A percentile compares a stretch with the other conserved stretches of the same genome.
Conservation (phyloP, 176 grass and related monocot genomes). For the Raddia guianensis region DNA sequence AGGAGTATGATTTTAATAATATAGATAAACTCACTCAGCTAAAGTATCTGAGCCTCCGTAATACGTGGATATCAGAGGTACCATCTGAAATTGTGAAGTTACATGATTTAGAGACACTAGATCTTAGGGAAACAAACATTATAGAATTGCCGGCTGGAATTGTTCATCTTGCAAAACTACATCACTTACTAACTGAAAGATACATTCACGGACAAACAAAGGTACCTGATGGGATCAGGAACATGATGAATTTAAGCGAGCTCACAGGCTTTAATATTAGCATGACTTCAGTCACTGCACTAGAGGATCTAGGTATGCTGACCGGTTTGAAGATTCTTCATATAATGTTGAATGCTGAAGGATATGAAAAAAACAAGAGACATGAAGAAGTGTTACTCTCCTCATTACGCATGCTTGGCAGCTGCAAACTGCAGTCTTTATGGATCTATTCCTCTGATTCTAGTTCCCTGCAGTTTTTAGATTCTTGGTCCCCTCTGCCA, state of each 20-base stretch:
- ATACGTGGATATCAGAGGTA: background rate
- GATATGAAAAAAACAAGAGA: background rate
- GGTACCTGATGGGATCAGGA: slow-evolving; percentile 20
- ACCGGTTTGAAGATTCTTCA: background rate
- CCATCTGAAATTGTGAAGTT: background rate
- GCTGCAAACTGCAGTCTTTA: slow-evolving; percentile 1
- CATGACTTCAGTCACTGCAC: background rate
- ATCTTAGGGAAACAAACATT: background rate
- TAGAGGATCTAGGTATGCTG: slow-evolving; percentile 6
- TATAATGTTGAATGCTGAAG: background rate
- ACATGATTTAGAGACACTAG: background rate
- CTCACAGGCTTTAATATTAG: background rate
- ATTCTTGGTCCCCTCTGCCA: slow-evolving; percentile 1
- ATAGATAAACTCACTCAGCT: background rate
- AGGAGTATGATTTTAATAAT: background rate
- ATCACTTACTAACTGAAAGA: background rate
- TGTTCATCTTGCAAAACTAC: background rate
- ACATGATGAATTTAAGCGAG: background rate
- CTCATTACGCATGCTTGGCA: slow-evolving; percentile 12
- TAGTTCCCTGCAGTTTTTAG: background rate
- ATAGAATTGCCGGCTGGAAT: background rate
- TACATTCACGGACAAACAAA: background rate
- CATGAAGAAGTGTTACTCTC: background rate
- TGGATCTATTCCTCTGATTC: background rate
- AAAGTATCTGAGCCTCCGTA: slow-evolving; percentile 1